Evolutionary conservation across 75 land plant species (phyloP).

Genomic region (Cunninghamia lanceolata): DNA sequence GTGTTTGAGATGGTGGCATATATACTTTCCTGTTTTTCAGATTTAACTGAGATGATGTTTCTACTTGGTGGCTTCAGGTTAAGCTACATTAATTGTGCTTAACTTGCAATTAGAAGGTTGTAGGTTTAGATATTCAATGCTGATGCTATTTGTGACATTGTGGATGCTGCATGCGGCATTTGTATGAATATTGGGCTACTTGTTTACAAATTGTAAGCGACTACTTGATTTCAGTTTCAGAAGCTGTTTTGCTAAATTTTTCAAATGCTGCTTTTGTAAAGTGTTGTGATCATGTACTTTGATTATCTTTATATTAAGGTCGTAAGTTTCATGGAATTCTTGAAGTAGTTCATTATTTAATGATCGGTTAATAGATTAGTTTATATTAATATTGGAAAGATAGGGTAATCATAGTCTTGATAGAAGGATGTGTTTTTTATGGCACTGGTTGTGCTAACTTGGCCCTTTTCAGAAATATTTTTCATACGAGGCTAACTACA

Average conservation of each 20-base stretch:
- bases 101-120: conserved; percentile 5
- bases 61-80: conserved; percentile 1
- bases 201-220: conserved; percentile 4
- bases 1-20: conserved; percentile 2
- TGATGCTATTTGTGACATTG: conserved; percentile 1
- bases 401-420: not conserved
- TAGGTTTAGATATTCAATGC: not conserved
- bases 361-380: not conserved
- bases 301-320: not conserved
- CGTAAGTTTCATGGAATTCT: not conserved
- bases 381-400: not conserved
- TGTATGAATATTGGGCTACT: conserved; percentile 3
- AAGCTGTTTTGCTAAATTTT: conserved; percentile 10
- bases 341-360: not conserved
- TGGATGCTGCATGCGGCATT: conserved; percentile 6
- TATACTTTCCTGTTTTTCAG: not conserved
- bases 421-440: not conserved
- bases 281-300: not conserved
- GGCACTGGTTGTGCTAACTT: not conserved
- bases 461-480: not conserved
- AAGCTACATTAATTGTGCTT: not conserved
- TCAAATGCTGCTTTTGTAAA: not conserved
- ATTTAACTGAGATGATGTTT: not conserved
- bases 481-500: not conserved
- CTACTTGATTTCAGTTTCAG: conserved; percentile 8